phyloP scores from a whole-genome alignment of 2,329 filamentous ascomycete species.

The Endocalyx cinctus region DNA sequence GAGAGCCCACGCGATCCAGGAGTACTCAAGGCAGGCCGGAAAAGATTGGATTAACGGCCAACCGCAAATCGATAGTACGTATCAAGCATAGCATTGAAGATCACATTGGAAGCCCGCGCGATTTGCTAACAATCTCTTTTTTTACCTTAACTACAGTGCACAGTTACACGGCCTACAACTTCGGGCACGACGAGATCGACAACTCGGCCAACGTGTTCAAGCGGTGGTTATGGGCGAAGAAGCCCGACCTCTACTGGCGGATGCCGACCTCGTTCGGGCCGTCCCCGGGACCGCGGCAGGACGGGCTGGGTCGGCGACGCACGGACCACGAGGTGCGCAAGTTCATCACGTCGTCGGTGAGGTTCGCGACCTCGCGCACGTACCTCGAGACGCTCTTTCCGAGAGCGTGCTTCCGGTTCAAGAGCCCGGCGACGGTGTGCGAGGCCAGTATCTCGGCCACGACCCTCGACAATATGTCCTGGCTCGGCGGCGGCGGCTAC shows the following conservation, averaged over 20 bases:
- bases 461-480: conserved; percentile 47
- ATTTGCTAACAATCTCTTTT: too few species aligned
- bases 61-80: conserved; percentile 37
- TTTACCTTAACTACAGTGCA: too few species aligned
- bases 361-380: conserved; percentile 46
- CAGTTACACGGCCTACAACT: conserved; percentile 45
- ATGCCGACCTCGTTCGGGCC: conserved; percentile 43
- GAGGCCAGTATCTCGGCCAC: conserved; percentile 38
- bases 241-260: conserved; percentile 35
- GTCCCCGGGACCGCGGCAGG: conserved; percentile 40
- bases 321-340: conserved; percentile 22
- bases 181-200: conserved; percentile 56
- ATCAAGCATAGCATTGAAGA: too few species aligned
- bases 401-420: conserved; percentile 35
- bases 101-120: too few species aligned
- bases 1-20: conserved; percentile 54
- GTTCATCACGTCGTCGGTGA: conserved; percentile 42
- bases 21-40: conserved; percentile 50
- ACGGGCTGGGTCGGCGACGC: conserved; percentile 17
- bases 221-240: conserved; percentile 40
- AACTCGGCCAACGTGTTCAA: conserved; percentile 45
- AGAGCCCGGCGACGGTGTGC: conserved; percentile 36
- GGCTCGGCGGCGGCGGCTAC: conserved; percentile 58
- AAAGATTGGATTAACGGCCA: conserved; percentile 36
- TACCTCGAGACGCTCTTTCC: conserved; percentile 45